Base-by-base conservation (phyloP, 2,329 filamentous ascomycete genomes). In the Talaromyces funiculosus region DNA sequence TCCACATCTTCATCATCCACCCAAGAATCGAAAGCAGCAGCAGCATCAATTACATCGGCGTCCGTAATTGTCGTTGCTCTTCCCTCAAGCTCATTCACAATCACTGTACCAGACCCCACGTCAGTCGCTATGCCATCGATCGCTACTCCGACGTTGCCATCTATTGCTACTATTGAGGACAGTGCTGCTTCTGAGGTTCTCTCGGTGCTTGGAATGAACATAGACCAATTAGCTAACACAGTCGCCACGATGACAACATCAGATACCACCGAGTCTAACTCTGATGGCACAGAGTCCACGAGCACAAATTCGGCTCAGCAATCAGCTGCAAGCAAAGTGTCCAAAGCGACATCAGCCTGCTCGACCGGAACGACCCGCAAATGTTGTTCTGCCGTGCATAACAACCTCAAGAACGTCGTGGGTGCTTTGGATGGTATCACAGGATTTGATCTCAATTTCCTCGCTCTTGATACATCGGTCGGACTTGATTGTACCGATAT, bases 351-450 rank as follows among this genome's bases (percentile, higher is more conserved):
- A 31, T 6, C 45, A 42, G 57, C 51, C 5, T 62, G 60, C 14
- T 31, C 56, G 2, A 6, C 3, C 33, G 57, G 40, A 10, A 53
- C 49, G 37, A 31, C 49, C 4, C 49, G 47, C 5, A 59, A 62
- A 31, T 59, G 60, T 26, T 62, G 60, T 49, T 56, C 56, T n/a
- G 38, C 56, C n/a, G 33, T 59, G 22, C 29, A 62, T 9, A 20
- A 59, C 33, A 33, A 56, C 5, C 29, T 43, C 12, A 51, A 59
- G 16, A 53, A 40, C 12, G 20, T 55, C 3, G 26, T 54, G 3
- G 33, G 18, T 10, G 6, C 18, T 24, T 5, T 62, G 7, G 22
- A 18, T 22, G 56, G 47, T 4, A 26, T 62, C 9, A 57, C 60
- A 20, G 49, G 42, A 12, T 40, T 62, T 14, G 5, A 49, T 14